Evolutionary conservation across 495 filamentous ascomycete genomes (phyloP), one percentile per base, ranked within the genome.

Genomic region (Usnea hakonensis): DNA sequence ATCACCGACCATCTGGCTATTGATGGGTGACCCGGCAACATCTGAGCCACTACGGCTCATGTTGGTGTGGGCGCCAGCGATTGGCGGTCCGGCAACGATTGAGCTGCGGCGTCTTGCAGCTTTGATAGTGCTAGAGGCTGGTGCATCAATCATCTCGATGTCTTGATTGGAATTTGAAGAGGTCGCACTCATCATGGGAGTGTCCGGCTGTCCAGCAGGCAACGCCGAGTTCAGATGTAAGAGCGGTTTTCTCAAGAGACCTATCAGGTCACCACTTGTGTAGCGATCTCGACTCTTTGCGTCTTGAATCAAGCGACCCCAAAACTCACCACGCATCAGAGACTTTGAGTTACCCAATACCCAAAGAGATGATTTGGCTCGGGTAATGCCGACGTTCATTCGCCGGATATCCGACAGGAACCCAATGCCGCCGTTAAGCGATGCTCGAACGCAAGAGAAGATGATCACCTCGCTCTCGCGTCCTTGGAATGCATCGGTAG

Each of bases 351-450:
- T 94, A 62, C 94, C 94, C 19, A 98, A 80, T 63, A 98, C 91
- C 86, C 91, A 98, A 32, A 98, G 80, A 3, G 91, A 96, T 17
- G 89, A 95, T 69, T 95, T 96, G 14, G 94, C 95, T 79, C 94
- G 85, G 10, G 94, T 98, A 48, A 98, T 78, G 76, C 94, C 94
- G 69, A 98, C 94, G 76, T 98, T 98, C 94, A 98, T 98, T 83
- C 94, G 94, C 57, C 94, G 86, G 70, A 98, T 95, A 76, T 98
- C 94, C 50, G 88, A 86, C 80, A 98, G 86, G 83, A 98, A 98
- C 80, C 94, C 94, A 69, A 98, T 96, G 68, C 95, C 90, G 35
- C 91, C 90, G 35, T 85, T 88, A 14, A 84, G 78, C 19, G 89
- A 92, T 37, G 94, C 91, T 74, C 94, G 85, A 37, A 98, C 94